Evolutionary conservation across 2,329 filamentous ascomycete genomes (phyloP).

Genomic region (Microdochium nivale): DNA sequence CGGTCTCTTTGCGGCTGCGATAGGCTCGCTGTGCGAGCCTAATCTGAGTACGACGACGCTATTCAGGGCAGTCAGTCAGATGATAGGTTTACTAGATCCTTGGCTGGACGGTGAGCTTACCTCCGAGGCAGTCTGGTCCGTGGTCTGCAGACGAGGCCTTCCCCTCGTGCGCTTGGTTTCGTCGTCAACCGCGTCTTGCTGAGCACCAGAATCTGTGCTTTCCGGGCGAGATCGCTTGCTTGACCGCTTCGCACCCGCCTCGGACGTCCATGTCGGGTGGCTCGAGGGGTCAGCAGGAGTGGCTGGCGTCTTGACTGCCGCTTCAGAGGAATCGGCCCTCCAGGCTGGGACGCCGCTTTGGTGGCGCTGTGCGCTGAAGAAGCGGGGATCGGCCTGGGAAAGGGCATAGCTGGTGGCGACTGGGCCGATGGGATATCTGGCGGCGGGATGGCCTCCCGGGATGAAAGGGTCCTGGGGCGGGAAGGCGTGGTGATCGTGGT

Average conservation of each 20-base stretch:
- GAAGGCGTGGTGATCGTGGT: neutral
- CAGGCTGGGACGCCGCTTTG: neutral
- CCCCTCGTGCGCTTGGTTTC: neutral
- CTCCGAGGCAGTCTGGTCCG: constrained; percentile 1
- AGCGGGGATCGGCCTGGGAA: neutral
- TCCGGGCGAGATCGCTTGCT: neutral
- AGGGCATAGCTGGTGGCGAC: neutral
- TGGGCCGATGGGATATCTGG: too few relatives aligned
- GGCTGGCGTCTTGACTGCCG: neutral
- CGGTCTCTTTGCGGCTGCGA: constrained; percentile 73
- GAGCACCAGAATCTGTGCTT: neutral
- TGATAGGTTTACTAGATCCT: too few relatives aligned
- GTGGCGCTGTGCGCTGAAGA: neutral
- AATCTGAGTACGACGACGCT: constrained; percentile 81
- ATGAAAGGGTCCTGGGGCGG: neutral
- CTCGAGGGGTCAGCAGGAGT: neutral
- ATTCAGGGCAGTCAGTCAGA: neutral
- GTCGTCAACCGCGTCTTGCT: neutral
- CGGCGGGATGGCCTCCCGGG: too few relatives aligned
- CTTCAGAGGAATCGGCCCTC: neutral
- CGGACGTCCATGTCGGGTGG: neutral
- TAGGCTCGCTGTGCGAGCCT: constrained; percentile 80
- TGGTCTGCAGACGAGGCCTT: neutral
- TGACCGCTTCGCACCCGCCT: neutral
- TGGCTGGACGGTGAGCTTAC: neutral